These are phyloP conservation scores for Brasilioporus rufonigricans DNA, from an alignment of 768 basidiomycete species.

Conservation along the genomic window DNA sequence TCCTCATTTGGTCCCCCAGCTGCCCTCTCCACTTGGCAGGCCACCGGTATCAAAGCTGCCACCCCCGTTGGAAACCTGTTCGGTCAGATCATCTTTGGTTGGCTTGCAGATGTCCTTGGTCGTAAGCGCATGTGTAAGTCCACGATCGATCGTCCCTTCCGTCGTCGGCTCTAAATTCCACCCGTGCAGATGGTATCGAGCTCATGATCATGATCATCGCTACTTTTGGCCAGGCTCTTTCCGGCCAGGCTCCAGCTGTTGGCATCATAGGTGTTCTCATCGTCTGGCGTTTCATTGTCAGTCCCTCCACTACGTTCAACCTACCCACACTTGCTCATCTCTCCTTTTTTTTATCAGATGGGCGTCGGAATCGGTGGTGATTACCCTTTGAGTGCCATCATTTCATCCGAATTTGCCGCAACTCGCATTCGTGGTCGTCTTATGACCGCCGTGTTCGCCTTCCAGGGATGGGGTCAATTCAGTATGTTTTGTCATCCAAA, in stretches of 20 bases:
- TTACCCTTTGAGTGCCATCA: constrained; percentile 82
- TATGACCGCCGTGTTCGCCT: constrained; percentile 86
- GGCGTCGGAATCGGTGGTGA: constrained; percentile 88
- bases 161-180: neutral
- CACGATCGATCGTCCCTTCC: neutral
- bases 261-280: constrained; percentile 73
- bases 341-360: constrained; percentile 45
- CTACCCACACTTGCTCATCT: neutral
- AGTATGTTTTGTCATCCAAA: constrained; percentile 37
- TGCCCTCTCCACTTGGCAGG: constrained; percentile 52
- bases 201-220: constrained; percentile 80
- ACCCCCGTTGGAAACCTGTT: constrained; percentile 73
- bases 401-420: constrained; percentile 86
- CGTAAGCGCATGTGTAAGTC: constrained; percentile 77
- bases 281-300: constrained; percentile 77
- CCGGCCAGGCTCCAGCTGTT: constrained; percentile 64
- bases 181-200: constrained; percentile 42
- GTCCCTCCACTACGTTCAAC: constrained; percentile 9
- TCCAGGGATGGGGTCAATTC: constrained; percentile 88
- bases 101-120: constrained; percentile 74
- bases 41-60: constrained; percentile 76
- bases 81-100: constrained; percentile 78
- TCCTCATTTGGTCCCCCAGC: constrained; percentile 1
- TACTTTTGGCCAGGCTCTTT: constrained; percentile 77
- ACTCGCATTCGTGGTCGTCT: constrained; percentile 76